Evolutionary conservation across 768 basidiomycete species (phyloP).

Genomic region (Rhodotorula graminis): DNA sequence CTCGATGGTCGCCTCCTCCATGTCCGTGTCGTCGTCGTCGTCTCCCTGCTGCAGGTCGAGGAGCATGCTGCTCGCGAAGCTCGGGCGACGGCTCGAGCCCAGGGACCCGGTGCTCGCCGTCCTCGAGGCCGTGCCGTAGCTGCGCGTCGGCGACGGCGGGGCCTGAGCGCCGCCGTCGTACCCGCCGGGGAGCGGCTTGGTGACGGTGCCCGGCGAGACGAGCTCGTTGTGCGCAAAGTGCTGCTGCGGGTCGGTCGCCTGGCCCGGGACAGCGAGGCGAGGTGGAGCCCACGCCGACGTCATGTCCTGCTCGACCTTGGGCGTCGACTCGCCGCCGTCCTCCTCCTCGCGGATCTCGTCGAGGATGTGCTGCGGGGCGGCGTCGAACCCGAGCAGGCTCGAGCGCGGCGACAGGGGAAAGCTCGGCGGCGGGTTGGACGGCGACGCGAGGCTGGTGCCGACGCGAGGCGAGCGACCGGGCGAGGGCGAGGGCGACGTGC

Average conservation of each 20-base stretch:
- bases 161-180: not conserved
- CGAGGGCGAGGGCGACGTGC: not conserved
- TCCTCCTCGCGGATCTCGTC: constrained; percentile 26
- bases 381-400: not conserved
- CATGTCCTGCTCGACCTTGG: not conserved
- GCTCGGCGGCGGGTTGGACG: not conserved
- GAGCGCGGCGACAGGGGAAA: constrained; percentile 11
- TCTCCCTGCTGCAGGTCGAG: not conserved
- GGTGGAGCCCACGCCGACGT: not conserved
- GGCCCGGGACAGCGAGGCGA: not conserved
- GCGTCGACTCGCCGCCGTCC: not conserved
- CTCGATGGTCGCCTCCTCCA: not conserved
- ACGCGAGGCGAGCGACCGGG: not conserved
- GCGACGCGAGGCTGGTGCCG: not conserved
- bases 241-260: no score
- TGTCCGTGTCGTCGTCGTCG: not conserved
- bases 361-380: constrained; percentile 18
- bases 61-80: not conserved
- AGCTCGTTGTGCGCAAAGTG: not conserved
- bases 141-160: not conserved
- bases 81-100: not conserved
- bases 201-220: not conserved
- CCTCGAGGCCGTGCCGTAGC: not conserved
- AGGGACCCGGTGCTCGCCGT: not conserved
- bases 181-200: not conserved